phyloP scores from a whole-genome alignment of 2,329 filamentous ascomycete species.

The Pyrenophora graminea region DNA sequence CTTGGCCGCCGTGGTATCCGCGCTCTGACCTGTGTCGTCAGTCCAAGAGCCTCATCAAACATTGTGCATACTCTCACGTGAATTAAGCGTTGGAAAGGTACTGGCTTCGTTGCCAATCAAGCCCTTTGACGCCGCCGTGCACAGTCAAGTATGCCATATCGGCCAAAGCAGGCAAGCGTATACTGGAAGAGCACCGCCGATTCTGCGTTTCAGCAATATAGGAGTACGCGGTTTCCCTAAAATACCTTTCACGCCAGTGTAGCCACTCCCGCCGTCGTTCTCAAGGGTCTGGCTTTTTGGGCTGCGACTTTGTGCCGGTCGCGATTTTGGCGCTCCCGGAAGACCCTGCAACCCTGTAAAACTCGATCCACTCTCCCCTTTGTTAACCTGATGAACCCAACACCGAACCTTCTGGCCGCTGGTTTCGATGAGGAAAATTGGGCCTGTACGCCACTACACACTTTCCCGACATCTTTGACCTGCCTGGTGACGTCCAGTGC shows the following conservation, averaged over 20 bases:
- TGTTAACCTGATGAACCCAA: constrained; percentile 32
- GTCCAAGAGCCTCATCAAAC: constrained; percentile 18
- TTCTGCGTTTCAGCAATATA: constrained; percentile 15
- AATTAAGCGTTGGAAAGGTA: too few species aligned
- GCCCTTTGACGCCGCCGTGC: too few species aligned
- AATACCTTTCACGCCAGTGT: constrained; percentile 23
- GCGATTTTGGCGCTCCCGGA: constrained; percentile 27
- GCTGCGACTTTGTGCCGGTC: constrained; percentile 19
- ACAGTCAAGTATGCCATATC: not conserved
- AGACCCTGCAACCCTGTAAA: constrained; percentile 25
- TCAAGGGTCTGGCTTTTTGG: constrained; percentile 21
- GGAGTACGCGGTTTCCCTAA: constrained; percentile 21
- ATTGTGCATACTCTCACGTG: not conserved
- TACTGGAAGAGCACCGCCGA: constrained; percentile 13
- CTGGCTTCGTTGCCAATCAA: too few species aligned
- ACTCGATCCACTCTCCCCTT: constrained; percentile 28
- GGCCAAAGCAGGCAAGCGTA: constrained; percentile 18
- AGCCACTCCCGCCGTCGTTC: constrained; percentile 35
- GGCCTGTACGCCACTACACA: constrained; percentile 24
- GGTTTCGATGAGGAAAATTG: constrained; percentile 29
- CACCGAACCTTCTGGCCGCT: constrained; percentile 41
- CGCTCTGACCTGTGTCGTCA: constrained; percentile 29
- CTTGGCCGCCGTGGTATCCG: constrained; percentile 21
- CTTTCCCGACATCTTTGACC: constrained; percentile 18
- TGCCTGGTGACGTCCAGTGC: constrained; percentile 14